Conservation (phyloP, 225 moss, liverwort and hornwort genomes). For the Pseudoscleropodium purum region DNA sequence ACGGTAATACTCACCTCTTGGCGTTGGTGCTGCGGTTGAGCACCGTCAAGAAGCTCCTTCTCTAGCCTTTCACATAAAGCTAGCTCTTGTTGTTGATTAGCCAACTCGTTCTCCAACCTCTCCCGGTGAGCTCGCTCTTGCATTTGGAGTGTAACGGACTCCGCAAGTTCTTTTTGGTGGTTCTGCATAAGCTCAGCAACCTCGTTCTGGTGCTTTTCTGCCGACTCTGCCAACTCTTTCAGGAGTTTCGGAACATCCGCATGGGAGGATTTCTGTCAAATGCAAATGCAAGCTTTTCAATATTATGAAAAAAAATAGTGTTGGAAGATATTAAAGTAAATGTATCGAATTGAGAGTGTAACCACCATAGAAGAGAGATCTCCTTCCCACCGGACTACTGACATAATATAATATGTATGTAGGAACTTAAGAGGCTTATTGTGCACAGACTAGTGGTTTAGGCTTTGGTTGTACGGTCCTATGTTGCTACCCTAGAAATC, state of each 20-base stretch:
- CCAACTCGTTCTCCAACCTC: conserved; percentile 47
- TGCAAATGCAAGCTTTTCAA: not conserved
- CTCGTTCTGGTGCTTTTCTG: conserved; percentile 30
- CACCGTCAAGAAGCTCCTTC: conserved; percentile 38
- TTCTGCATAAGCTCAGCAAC: conserved; percentile 23
- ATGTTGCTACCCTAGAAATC: not conserved
- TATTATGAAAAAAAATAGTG: not conserved
- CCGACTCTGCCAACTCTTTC: conserved; percentile 27
- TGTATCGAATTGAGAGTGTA: not conserved
- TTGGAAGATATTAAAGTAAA: not conserved
- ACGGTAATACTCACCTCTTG: conserved; percentile 17
- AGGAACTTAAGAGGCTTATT: not conserved
- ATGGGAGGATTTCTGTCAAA: conserved; percentile 21
- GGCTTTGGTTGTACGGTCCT: not conserved
- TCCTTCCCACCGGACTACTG: not conserved
- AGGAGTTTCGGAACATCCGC: conserved; percentile 6
- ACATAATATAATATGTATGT: not conserved
- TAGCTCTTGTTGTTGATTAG: conserved; percentile 41
- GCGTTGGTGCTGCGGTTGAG: conserved; percentile 31
- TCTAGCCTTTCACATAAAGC: conserved; percentile 36
- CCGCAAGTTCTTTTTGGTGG: conserved; percentile 37
- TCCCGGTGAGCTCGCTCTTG: conserved; percentile 46
- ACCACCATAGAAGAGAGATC: not conserved
- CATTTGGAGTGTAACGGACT: conserved; percentile 20
- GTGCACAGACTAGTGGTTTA: not conserved